A percentile compares a stretch with the other conserved stretches of the same genome.
Conservation (phyloP, 768 basidiomycete genomes). For the Suillus subalutaceus region DNA sequence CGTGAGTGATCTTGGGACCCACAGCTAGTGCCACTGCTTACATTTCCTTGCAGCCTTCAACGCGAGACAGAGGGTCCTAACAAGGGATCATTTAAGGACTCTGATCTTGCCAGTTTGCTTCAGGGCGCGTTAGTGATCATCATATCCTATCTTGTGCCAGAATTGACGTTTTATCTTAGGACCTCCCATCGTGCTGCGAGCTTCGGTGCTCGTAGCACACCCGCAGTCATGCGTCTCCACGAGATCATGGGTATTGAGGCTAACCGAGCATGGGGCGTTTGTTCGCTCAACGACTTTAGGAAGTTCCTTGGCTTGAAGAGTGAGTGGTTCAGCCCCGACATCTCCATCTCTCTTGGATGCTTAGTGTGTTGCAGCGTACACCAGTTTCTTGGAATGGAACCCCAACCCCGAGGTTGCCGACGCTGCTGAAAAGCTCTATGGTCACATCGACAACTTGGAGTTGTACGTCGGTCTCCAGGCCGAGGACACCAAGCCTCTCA, state of each 20-base stretch:
- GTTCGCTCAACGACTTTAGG: conserved; percentile 83
- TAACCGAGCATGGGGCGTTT: conserved; percentile 78
- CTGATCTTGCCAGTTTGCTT: conserved; percentile 66
- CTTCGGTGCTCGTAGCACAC: conserved; percentile 79
- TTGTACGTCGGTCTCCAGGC: conserved; percentile 83
- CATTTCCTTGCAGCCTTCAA: conserved; percentile 45
- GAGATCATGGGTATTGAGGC: conserved; percentile 87
- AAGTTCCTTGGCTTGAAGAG: conserved; percentile 81
- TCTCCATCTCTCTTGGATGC: neutral
- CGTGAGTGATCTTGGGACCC: conserved; percentile 38
- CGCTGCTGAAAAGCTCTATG: conserved; percentile 78
- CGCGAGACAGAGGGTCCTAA: conserved; percentile 55
- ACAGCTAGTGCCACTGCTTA: conserved; percentile 7
- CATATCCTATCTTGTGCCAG: neutral
- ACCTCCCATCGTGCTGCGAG: conserved; percentile 72
- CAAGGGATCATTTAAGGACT: conserved; percentile 57
- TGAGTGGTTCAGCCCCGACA: conserved; percentile 31
- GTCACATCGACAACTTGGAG: conserved; percentile 75
- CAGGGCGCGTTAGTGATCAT: conserved; percentile 61
- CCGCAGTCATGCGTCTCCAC: conserved; percentile 71
- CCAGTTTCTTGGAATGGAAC: conserved; percentile 82
- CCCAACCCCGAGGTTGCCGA: conserved; percentile 65
- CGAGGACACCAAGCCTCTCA: conserved; percentile 72
- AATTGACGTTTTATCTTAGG: conserved; percentile 35
- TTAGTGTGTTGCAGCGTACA: conserved; percentile 50